Percentiles rank a stretch among this genome's conserved stretches.
Conservation (phyloP, 23 red algal species). For the Gracilaria domingensis region DNA sequence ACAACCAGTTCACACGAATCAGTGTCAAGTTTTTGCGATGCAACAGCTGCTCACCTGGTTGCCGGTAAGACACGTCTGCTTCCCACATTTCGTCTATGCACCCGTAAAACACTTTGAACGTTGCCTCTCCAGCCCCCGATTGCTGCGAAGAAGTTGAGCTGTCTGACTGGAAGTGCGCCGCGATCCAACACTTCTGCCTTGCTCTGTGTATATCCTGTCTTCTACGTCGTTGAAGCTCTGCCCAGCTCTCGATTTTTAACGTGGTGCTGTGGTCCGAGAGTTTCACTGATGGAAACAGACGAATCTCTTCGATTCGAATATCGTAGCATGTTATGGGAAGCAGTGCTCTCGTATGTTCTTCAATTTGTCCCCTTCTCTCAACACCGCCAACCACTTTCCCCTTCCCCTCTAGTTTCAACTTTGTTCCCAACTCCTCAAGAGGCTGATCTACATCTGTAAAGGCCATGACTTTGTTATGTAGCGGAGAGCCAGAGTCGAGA, state of each 20-base stretch:
- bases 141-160: not conserved
- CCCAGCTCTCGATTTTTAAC: not conserved
- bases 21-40: not conserved
- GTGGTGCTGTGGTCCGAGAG: not conserved
- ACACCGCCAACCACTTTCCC: not conserved
- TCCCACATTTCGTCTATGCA: slow-evolving; percentile 13
- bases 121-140: not conserved
- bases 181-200: slow-evolving; percentile 10
- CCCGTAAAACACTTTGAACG: not conserved
- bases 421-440: not conserved
- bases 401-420: not conserved
- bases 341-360: not conserved
- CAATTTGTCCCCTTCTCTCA: not conserved
- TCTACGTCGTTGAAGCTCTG: not conserved
- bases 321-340: not conserved
- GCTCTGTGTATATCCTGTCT: not conserved
- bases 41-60: not conserved
- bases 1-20: slow-evolving; percentile 5
- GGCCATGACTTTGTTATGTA: no score
- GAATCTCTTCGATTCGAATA: not conserved
- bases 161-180: not conserved
- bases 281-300: not conserved
- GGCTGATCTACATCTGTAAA: not conserved
- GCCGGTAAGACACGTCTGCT: not conserved
- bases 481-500: no score